Evolutionary conservation across 2,329 filamentous ascomycete species (phyloP).

Genomic region (Pseudogymnoascus sp.): DNA sequence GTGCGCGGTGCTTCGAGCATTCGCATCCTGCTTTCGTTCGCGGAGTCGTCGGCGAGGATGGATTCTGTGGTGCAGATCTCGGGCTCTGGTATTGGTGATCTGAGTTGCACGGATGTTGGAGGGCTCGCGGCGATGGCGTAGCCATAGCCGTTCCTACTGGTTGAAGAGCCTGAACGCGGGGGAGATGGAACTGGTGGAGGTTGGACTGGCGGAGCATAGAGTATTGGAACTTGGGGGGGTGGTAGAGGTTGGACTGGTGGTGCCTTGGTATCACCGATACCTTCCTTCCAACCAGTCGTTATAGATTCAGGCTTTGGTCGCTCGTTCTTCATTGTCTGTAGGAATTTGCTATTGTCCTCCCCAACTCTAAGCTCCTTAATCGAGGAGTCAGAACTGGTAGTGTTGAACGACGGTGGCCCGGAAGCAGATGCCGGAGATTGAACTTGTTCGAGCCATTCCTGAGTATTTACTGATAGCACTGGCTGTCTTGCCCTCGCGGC

Average conservation of each 20-base stretch:
- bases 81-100: conserved; percentile 8
- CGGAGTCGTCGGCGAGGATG: conserved; percentile 8
- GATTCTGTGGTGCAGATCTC: conserved; percentile 10
- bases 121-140: not conserved
- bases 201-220: not conserved
- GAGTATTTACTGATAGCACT: conserved; percentile 22
- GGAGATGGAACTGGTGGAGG: not conserved
- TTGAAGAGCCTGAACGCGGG: not conserved
- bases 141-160: not conserved
- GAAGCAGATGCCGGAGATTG: conserved; percentile 12
- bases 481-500: conserved; percentile 23
- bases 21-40: conserved; percentile 2
- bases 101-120: not conserved
- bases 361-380: conserved; percentile 21
- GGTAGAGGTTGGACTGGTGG: not conserved
- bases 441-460: conserved; percentile 21
- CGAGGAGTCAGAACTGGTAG: conserved; percentile 14
- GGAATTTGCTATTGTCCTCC: conserved; percentile 28
- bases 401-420: conserved; percentile 19
- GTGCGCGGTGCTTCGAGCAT: not conserved
- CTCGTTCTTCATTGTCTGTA: conserved; percentile 23
- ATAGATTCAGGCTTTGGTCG: conserved; percentile 18
- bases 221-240: not conserved
- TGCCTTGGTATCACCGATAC: not conserved
- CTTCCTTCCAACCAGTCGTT: not conserved